phyloP scores from a whole-genome alignment of 805 yeast genomes.

The Saccharomycopsis fodiens region DNA sequence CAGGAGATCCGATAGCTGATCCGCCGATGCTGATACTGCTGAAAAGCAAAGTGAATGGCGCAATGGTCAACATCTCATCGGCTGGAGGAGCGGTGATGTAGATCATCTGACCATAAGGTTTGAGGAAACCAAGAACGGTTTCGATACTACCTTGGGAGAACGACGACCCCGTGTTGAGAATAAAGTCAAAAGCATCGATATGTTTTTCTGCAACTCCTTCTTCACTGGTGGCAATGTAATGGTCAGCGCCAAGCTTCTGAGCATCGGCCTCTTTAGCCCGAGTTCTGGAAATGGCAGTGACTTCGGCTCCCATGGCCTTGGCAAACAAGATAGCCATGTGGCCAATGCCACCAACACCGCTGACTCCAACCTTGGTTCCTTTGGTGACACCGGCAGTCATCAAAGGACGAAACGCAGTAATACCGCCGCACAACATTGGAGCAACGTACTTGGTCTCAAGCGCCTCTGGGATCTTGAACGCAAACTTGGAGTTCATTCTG shows the following conservation, averaged over 20 bases:
- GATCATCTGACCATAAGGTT: conserved; percentile 26
- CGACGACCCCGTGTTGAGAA: conserved; percentile 37
- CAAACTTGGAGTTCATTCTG: conserved; percentile 58
- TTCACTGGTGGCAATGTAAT: conserved; percentile 42
- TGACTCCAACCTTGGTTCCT: conserved; percentile 62
- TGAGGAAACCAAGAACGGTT: conserved; percentile 20
- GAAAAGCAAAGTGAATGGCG: conserved; percentile 9
- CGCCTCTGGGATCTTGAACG: conserved; percentile 49
- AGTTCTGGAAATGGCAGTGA: conserved; percentile 49
- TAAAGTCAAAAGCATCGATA: conserved; percentile 32
- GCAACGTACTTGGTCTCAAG: conserved; percentile 31
- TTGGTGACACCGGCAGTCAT: conserved; percentile 35
- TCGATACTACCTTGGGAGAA: conserved; percentile 25
- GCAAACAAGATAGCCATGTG: conserved; percentile 71
- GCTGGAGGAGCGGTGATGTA: conserved; percentile 20
- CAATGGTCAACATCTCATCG: conserved; percentile 10
- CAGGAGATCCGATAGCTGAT: conserved; percentile 36
- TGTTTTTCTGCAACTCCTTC: conserved; percentile 26
- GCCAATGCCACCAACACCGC: conserved; percentile 82
- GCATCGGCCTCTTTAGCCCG: conserved; percentile 37
- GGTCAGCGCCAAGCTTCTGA: conserved; percentile 36
- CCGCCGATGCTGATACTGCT: conserved; percentile 23
- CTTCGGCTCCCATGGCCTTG: conserved; percentile 65
- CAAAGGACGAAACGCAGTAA: conserved; percentile 45
- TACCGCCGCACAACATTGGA: conserved; percentile 62